These are phyloP conservation scores for Eruca vesicaria DNA, from an alignment of 441 rosid species.

Conservation along the genomic window DNA sequence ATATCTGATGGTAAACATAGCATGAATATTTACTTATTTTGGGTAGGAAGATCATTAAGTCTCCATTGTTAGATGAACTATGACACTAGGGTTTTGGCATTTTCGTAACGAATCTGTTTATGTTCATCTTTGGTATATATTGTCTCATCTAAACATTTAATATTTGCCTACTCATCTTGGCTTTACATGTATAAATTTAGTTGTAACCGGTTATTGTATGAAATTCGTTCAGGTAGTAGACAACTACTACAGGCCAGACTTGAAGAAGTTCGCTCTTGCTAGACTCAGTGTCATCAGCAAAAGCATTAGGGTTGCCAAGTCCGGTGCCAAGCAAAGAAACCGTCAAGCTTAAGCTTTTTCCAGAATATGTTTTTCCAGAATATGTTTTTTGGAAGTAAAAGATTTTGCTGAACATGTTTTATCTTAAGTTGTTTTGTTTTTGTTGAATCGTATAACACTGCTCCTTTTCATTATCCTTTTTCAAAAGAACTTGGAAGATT, in stretches of 20 bases:
- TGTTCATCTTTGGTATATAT: neutral
- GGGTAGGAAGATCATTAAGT: neutral
- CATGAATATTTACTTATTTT: neutral
- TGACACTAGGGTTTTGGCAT: neutral
- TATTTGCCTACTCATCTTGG: neutral
- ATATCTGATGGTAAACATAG: neutral
- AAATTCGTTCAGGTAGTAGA: constrained; percentile 44
- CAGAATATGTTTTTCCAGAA: neutral
- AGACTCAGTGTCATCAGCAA: constrained; percentile 53
- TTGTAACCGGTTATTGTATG: neutral
- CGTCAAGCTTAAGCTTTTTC: constrained; percentile 41
- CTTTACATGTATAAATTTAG: neutral
- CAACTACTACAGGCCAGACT: constrained; percentile 61
- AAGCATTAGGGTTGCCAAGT: constrained; percentile 60
- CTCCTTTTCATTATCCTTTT: constrained; percentile 15
- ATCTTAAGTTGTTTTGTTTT: neutral
- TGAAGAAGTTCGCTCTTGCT: constrained; percentile 64
- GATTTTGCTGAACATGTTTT: constrained; percentile 31
- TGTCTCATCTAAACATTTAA: neutral
- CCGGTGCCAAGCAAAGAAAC: constrained; percentile 62
- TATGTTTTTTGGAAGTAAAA: constrained; percentile 12
- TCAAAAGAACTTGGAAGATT: neutral
- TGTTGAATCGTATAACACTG: neutral
- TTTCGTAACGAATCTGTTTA: neutral
- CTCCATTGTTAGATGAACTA: neutral